Conservation (phyloP, 1,284 basidiomycete genomes). For the Cryptococcus floricola region DNA sequence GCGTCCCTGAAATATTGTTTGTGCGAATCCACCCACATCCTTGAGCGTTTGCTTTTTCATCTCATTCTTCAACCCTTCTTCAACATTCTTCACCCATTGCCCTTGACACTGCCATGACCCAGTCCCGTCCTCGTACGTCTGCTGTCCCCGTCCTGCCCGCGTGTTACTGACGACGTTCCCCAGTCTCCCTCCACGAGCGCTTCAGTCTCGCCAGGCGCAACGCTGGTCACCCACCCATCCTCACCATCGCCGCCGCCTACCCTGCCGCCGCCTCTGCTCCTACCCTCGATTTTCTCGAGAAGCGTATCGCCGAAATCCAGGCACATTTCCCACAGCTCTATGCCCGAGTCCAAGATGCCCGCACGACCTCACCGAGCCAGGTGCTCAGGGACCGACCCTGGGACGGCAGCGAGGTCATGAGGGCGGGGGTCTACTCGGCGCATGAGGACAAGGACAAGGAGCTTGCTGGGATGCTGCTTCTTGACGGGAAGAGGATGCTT, state of each 20-base stretch:
- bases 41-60: no score
- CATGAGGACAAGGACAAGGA: neutral
- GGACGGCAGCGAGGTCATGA: conserved; percentile 13
- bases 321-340: conserved; percentile 29
- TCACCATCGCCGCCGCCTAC: conserved; percentile 26
- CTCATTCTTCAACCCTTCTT: no score
- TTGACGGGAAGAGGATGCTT: neutral
- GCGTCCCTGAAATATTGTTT: no score
- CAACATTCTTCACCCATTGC: no score
- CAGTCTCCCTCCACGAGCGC: conserved; percentile 33
- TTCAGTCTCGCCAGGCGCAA: conserved; percentile 31
- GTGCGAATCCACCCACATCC: no score
- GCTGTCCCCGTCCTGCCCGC: no score
- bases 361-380: conserved; percentile 12
- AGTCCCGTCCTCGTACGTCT: no score
- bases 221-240: conserved; percentile 20
- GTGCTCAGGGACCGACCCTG: conserved; percentile 5
- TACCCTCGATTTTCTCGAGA: conserved; percentile 12
- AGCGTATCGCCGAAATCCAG: conserved; percentile 28
- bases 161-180: no score
- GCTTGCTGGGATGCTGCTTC: conserved; percentile 1
- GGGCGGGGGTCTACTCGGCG: neutral
- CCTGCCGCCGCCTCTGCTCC: conserved; percentile 17
- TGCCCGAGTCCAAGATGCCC: conserved; percentile 4
- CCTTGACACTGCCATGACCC: no score